A percentile compares a stretch with the other conserved stretches of the same genome.
These are phyloP conservation scores for Psilocybe cyanescens DNA, from an alignment of 768 basidiomycete species.

Conservation along the genomic window DNA sequence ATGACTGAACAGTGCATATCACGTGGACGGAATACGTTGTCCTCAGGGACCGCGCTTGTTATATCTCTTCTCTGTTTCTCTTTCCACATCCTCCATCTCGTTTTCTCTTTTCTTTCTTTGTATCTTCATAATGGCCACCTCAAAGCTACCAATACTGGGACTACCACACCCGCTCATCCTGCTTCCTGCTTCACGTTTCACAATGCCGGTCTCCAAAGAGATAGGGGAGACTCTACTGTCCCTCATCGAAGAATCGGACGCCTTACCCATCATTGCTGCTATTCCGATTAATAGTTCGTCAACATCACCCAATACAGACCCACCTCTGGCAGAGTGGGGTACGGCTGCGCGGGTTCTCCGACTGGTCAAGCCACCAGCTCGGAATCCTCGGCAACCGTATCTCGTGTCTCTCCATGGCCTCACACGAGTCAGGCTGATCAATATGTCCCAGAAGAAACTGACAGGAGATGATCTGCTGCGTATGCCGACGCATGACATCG, in stretches of 20 bases:
- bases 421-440: constrained; percentile 61
- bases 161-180: constrained; percentile 76
- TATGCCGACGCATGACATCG: constrained; percentile 46
- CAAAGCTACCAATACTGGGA: constrained; percentile 68
- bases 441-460: constrained; percentile 28
- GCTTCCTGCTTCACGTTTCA: constrained; percentile 72
- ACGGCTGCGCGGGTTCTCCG: constrained; percentile 74
- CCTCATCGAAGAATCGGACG: constrained; percentile 70
- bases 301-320: constrained; percentile 13
- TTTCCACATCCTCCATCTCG: not conserved
- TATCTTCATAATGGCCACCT: constrained; percentile 37
- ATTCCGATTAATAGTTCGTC: constrained; percentile 18
- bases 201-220: constrained; percentile 63
- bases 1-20: not conserved
- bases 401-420: constrained; percentile 75
- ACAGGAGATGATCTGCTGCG: constrained; percentile 29
- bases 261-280: constrained; percentile 71
- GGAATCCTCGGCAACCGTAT: constrained; percentile 62
- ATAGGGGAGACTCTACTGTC: constrained; percentile 69
- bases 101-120: constrained; percentile 1
- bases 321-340: constrained; percentile 53
- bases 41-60: not conserved
- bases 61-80: constrained; percentile 3
- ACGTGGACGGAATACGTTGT: constrained; percentile 10
- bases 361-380: constrained; percentile 62